Conservation (phyloP, 164 flowering plant genomes). For the Buxus sempervirens region DNA sequence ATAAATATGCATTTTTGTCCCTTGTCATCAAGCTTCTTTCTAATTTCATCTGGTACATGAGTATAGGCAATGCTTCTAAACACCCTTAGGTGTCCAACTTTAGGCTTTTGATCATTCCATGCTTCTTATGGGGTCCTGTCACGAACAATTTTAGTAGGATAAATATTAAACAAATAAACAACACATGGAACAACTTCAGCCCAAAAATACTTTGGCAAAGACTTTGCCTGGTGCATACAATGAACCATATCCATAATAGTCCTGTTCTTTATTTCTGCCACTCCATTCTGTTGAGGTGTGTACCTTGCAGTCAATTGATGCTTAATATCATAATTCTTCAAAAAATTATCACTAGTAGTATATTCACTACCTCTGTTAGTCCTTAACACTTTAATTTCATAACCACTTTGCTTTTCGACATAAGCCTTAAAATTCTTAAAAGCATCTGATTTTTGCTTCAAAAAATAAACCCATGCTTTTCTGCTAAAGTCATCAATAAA, state of each 20-base stretch:
- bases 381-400: background rate
- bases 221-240: conserved; percentile 1
- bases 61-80: too few species aligned
- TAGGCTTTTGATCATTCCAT: too few species aligned
- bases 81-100: too few species aligned
- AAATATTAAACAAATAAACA: conserved; percentile 7
- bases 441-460: background rate
- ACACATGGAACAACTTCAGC: conserved; percentile 8
- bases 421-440: background rate
- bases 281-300: background rate
- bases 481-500: conserved; percentile 5
- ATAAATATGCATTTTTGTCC: too few species aligned
- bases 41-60: too few species aligned
- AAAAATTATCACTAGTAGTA: background rate
- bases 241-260: background rate
- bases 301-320: background rate
- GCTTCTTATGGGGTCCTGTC: too few species aligned
- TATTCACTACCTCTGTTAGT: background rate
- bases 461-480: conserved; percentile 9
- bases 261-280: conserved; percentile 1
- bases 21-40: background rate
- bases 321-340: background rate
- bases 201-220: conserved; percentile 7
- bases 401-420: conserved; percentile 2
- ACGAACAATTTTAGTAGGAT: too few species aligned